Evolutionary conservation across 2,329 filamentous ascomycete species (phyloP), one percentile per base, ranked within the genome.

Genomic region (Aureobasidium sp.): DNA sequence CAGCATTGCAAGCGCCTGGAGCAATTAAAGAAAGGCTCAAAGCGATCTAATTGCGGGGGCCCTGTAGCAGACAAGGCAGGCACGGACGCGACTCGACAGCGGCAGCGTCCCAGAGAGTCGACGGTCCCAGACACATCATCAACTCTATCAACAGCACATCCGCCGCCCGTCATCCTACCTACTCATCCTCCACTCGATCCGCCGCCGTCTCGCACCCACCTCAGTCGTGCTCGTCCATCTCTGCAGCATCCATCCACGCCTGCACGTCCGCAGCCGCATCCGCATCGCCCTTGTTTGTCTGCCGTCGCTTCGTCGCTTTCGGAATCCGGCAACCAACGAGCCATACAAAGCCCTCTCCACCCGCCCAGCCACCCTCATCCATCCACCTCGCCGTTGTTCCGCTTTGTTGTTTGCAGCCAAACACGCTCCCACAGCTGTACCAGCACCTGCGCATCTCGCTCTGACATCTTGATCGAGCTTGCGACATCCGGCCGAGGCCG

Each of bases 401-500:
- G 42, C 31, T 39, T 58, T 25, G 15, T 48, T 39, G 55, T 48
- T 59, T 59, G 55, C 55, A 59, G 17, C 42, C 55, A 59, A 59
- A 27, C 55, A 22, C 55, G 55, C 55, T 20, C 55, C 22, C 29
- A 22, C 15, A 49, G 57, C 45, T 48, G 34, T 37, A 59, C 31
- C 44, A 34, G 20, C 22, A 9, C n/a, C 14, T 5, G 15, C 22
- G 14, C 25, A 45, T 25, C 25, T 48, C 25, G 45, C 45, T 22
- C 31, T 39, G 45, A 51, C 15, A 20, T 22, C 57, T 60, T 60
- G 57, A 41, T 60, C 45, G 57, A 60, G 57, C 45, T 60, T 60
- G 57, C 57, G 57, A 60, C 57, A 60, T 62, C 51, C 60, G 60
- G 60, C 60, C 42, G 60, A 56, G 60, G 60, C 60, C 60, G 60